phyloP scores from a whole-genome alignment of 805 yeast species.

The Lachancea lanzarotensis region DNA sequence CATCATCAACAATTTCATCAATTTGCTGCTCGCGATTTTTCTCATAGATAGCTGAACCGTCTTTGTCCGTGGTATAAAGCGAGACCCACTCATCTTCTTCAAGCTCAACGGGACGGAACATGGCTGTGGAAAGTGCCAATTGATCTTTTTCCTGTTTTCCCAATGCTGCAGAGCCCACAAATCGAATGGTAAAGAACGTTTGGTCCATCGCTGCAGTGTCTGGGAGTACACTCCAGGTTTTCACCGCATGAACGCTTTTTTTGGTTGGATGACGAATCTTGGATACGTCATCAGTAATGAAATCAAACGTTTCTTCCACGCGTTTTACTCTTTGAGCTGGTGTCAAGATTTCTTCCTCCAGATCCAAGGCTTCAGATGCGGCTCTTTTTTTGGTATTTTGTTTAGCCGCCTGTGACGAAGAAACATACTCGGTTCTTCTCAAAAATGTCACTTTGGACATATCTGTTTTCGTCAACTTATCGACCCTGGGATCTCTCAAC shows the following conservation, averaged over 20 bases:
- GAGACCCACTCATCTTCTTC: slow-evolving; percentile 76
- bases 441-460: slow-evolving; percentile 58
- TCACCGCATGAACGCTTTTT: slow-evolving; percentile 64
- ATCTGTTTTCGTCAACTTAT: slow-evolving; percentile 32
- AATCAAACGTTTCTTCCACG: slow-evolving; percentile 74
- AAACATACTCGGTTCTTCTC: slow-evolving; percentile 89
- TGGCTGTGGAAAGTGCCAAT: slow-evolving; percentile 45
- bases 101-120: slow-evolving; percentile 67
- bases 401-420: slow-evolving; percentile 45
- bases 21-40: slow-evolving; percentile 35
- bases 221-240: slow-evolving; percentile 76
- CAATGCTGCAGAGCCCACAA: slow-evolving; percentile 46
- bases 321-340: slow-evolving; percentile 25
- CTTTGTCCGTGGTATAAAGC: slow-evolving; percentile 45
- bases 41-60: slow-evolving; percentile 37
- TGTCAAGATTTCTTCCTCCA: slow-evolving; percentile 19
- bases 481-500: slow-evolving; percentile 68
- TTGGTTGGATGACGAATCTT: slow-evolving; percentile 71
- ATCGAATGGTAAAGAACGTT: slow-evolving; percentile 56
- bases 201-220: slow-evolving; percentile 89
- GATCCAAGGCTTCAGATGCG: slow-evolving; percentile 14
- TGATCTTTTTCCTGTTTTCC: slow-evolving; percentile 31
- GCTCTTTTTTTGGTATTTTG: slow-evolving; percentile 30
- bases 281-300: slow-evolving; percentile 42
- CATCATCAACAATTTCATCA: slow-evolving; percentile 37